Conservation (phyloP, 2,329 filamentous ascomycete species). For the Fusarium miscanthi region DNA sequence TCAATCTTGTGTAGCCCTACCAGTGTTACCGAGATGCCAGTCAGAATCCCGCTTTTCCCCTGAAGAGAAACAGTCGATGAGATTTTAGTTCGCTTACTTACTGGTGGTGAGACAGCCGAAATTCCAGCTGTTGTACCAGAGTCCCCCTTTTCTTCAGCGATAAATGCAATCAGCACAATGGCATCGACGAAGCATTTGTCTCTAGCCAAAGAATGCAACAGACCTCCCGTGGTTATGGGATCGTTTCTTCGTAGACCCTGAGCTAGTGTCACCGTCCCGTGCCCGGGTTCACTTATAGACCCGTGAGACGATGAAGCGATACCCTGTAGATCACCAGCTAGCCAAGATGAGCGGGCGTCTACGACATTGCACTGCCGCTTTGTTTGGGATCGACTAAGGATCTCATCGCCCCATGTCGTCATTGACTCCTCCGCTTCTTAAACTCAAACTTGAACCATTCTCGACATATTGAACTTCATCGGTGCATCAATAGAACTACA, state of each 20-base stretch:
- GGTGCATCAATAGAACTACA: not conserved
- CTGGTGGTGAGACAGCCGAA: not conserved
- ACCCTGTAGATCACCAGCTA: not conserved
- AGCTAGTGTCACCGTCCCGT: not conserved
- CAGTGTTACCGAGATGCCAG: too few species aligned
- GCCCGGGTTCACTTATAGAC: not conserved
- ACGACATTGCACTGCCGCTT: not conserved
- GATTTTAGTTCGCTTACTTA: not conserved
- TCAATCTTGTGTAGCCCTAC: fast-evolving
- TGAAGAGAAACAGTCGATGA: not conserved
- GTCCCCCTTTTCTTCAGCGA: not conserved
- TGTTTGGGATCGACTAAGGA: not conserved
- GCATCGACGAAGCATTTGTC: not conserved
- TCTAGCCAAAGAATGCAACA: too few species aligned
- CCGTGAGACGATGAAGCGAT: not conserved
- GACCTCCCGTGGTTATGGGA: not conserved
- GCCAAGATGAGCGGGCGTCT: not conserved
- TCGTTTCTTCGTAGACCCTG: not conserved
- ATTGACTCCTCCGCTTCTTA: not conserved
- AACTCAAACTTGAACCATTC: not conserved
- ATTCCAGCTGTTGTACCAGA: too few species aligned
- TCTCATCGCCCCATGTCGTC: not conserved
- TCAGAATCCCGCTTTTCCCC: not conserved
- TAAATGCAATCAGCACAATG: not conserved
- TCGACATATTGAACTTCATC: not conserved